Evolutionary conservation across 805 yeast genomes (phyloP).

Genomic region (Kurtzmaniella cleridarum): DNA sequence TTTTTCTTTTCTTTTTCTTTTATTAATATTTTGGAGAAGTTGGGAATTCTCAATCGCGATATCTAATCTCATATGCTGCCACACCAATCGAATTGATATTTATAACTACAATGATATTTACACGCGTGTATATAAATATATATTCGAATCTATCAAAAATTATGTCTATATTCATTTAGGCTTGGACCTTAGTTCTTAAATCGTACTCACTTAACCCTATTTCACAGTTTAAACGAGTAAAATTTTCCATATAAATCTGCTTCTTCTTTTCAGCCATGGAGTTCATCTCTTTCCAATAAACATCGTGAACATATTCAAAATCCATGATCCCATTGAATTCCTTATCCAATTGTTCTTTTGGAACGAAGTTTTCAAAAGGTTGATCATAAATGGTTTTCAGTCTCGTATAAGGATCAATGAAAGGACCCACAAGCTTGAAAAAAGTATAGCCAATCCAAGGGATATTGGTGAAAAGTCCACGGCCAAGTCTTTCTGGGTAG

Average conservation of each 20-base stretch:
- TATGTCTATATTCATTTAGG: neutral
- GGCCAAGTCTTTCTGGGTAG: conserved; percentile 54
- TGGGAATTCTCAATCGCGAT: too few species aligned
- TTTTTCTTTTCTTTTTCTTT: too few species aligned
- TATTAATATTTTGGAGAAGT: too few species aligned
- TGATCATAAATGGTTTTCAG: conserved; percentile 54
- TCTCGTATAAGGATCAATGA: conserved; percentile 54
- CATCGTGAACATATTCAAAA: conserved; percentile 47
- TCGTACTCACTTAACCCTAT: conserved; percentile 56
- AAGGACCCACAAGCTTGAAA: conserved; percentile 51
- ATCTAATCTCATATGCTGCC: too few species aligned
- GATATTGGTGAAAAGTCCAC: conserved; percentile 48
- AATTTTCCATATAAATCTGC: conserved; percentile 27
- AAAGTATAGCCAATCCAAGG: conserved; percentile 56
- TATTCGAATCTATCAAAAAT: too few species aligned
- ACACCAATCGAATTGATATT: too few species aligned
- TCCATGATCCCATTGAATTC: conserved; percentile 46
- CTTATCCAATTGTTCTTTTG: conserved; percentile 46
- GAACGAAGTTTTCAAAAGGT: conserved; percentile 51
- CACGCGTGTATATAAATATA: too few species aligned
- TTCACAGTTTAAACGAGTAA: conserved; percentile 38
- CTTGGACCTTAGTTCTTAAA: conserved; percentile 23
- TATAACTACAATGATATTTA: too few species aligned
- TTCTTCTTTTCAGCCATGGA: conserved; percentile 36
- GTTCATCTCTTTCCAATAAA: conserved; percentile 49